These are phyloP conservation scores for Mycena latifolia DNA, from an alignment of 768 basidiomycete genomes.

Conservation along the genomic window DNA sequence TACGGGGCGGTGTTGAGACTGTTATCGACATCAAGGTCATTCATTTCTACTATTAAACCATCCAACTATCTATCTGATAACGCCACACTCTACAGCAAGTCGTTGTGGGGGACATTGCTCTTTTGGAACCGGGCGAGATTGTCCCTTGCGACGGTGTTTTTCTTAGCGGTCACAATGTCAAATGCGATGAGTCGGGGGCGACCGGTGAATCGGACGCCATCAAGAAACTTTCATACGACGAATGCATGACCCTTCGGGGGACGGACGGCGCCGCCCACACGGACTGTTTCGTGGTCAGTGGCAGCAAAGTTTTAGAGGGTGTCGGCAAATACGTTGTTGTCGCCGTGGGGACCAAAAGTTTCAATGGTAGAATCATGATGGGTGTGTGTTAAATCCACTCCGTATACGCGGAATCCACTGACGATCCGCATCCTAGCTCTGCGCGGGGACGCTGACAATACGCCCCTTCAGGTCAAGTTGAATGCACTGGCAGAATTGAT, in stretches of 20 bases:
- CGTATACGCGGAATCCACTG: constrained; percentile 2
- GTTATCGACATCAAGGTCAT: constrained; percentile 85
- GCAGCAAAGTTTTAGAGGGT: constrained; percentile 94
- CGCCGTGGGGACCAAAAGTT: constrained; percentile 91
- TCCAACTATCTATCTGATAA: constrained; percentile 28
- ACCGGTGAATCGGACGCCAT: constrained; percentile 98
- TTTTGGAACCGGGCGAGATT: constrained; percentile 95
- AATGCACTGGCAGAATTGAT: constrained; percentile 96
- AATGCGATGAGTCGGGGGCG: constrained; percentile 95
- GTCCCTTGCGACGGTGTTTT: constrained; percentile 97
- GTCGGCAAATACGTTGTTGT: constrained; percentile 94
- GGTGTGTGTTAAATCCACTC: constrained; percentile 62
- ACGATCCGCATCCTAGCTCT: constrained; percentile 65
- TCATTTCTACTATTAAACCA: constrained; percentile 22
- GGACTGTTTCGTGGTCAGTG: constrained; percentile 94
- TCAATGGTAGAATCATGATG: constrained; percentile 99
- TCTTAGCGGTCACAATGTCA: constrained; percentile 91
- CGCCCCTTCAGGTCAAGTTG: constrained; percentile 94
- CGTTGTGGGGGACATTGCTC: constrained; percentile 93
- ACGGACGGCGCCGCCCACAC: constrained; percentile 62
- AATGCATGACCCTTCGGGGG: constrained; percentile 69
- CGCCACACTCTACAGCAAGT: constrained; percentile 70
- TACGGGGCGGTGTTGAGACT: constrained; percentile 77
- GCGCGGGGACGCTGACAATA: constrained; percentile 87
- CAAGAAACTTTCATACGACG: constrained; percentile 84